Evolutionary conservation across 192 early-diverging fungal species (phyloP).

Genomic region (Jimgerdemannia flammicorona): DNA sequence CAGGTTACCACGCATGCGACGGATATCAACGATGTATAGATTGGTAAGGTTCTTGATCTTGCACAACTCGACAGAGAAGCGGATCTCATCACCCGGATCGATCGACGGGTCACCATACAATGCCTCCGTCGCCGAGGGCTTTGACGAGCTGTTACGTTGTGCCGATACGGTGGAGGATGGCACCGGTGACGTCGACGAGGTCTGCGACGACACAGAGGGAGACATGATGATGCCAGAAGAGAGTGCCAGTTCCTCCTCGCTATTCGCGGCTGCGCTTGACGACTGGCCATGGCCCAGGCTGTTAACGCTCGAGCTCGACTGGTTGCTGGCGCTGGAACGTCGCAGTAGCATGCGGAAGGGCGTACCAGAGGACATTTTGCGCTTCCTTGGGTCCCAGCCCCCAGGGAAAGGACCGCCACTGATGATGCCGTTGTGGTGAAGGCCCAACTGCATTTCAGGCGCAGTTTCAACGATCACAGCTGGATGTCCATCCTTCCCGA

Average conservation of each 20-base stretch:
- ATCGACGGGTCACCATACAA: conserved; percentile 26
- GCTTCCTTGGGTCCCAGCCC: conserved; percentile 6
- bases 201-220: background rate
- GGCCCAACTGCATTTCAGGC: background rate
- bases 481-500: background rate
- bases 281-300: background rate
- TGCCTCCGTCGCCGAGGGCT: background rate
- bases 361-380: conserved; percentile 10
- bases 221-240: background rate
- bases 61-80: conserved; percentile 73
- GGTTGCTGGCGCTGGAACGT: background rate
- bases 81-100: conserved; percentile 62
- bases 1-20: conserved; percentile 55
- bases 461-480: background rate
- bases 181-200: background rate
- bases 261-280: background rate
- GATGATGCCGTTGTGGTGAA: background rate
- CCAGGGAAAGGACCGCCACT: background rate
- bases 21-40: conserved; percentile 57
- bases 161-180: background rate
- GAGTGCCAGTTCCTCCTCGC: background rate
- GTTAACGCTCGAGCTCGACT: background rate
- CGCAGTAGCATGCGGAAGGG: conserved; percentile 2
- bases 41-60: conserved; percentile 73
- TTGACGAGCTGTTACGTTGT: background rate